Conservation (phyloP, 768 basidiomycete genomes). For the Leccinellum albellum region DNA sequence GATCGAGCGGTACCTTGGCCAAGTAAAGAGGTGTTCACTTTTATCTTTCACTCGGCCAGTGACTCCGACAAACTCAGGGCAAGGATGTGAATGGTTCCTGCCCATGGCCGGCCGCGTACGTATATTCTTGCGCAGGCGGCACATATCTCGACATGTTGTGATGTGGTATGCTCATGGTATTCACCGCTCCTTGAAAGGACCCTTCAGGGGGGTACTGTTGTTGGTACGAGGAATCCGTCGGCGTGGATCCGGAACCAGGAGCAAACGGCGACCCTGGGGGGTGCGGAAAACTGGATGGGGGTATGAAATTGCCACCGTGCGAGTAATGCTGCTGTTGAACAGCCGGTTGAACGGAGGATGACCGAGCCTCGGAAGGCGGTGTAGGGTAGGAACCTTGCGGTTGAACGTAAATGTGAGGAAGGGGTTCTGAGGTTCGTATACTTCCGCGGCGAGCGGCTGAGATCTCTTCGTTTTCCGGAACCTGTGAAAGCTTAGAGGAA, state of each 20-base stretch:
- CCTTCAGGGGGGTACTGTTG: slow-evolving; percentile 20
- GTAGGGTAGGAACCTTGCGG: slow-evolving; percentile 14
- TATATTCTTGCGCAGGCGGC: slow-evolving; percentile 19
- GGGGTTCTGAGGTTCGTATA: slow-evolving; percentile 17
- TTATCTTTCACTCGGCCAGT: neutral
- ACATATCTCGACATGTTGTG: slow-evolving; percentile 14
- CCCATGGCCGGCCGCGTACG: slow-evolving; percentile 19
- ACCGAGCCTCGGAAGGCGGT: slow-evolving; percentile 16
- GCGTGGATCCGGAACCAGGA: slow-evolving; percentile 11
- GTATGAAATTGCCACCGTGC: slow-evolving; percentile 8
- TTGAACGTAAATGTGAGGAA: slow-evolving; percentile 25
- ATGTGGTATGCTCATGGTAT: slow-evolving; percentile 13
- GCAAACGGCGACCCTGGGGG: slow-evolving; percentile 17
- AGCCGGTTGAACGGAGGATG: slow-evolving; percentile 14
- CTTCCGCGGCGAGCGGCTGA: slow-evolving; percentile 24
- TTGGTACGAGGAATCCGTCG: slow-evolving; percentile 11
- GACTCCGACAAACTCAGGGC: slow-evolving; percentile 7
- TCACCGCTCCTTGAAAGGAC: slow-evolving; percentile 11
- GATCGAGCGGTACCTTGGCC: neutral
- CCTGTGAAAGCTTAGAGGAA: slow-evolving; percentile 16
- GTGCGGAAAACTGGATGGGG: slow-evolving; percentile 11
- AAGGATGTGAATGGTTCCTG: slow-evolving; percentile 24
- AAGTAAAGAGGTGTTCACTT: neutral
- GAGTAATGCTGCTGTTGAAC: slow-evolving; percentile 20
- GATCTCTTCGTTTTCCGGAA: slow-evolving; percentile 23